phyloP scores from a whole-genome alignment of 2,329 filamentous ascomycete species.

The Claviceps purpurea region DNA sequence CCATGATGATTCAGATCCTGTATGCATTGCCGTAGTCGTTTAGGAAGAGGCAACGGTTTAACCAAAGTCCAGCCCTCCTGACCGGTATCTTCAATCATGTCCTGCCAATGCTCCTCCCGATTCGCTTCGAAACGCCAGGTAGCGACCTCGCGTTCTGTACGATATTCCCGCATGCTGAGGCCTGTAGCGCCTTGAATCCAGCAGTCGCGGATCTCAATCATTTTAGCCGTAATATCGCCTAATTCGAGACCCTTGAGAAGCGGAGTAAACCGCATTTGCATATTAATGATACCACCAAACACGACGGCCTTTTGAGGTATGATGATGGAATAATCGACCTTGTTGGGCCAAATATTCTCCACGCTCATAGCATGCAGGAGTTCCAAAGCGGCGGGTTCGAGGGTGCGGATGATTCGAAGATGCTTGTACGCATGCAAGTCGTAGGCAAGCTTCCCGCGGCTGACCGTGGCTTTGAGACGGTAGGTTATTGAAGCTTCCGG shows the following conservation, averaged over 20 bases:
- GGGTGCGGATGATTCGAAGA: conserved; percentile 62
- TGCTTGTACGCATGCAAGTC: conserved; percentile 72
- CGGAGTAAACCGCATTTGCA: conserved; percentile 79
- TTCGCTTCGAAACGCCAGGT: conserved; percentile 42
- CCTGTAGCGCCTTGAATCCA: conserved; percentile 33
- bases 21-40: conserved; percentile 67
- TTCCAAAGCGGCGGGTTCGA: conserved; percentile 63
- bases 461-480: conserved; percentile 79
- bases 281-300: conserved; percentile 73
- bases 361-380: conserved; percentile 84
- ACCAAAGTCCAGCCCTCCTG: conserved; percentile 52
- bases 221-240: conserved; percentile 65
- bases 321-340: conserved; percentile 88
- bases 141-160: conserved; percentile 49
- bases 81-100: conserved; percentile 53
- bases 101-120: conserved; percentile 51
- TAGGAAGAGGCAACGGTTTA: conserved; percentile 58
- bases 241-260: conserved; percentile 79
- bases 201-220: conserved; percentile 68
- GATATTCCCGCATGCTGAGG: conserved; percentile 41
- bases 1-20: conserved; percentile 82
- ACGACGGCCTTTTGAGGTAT: conserved; percentile 90
- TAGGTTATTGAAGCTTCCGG: conserved; percentile 80
- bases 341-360: conserved; percentile 95
- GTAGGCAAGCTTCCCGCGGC: conserved; percentile 75